Evolutionary conservation across 192 early-diverging fungal species (phyloP).

Genomic region (Pilaira anomala): DNA sequence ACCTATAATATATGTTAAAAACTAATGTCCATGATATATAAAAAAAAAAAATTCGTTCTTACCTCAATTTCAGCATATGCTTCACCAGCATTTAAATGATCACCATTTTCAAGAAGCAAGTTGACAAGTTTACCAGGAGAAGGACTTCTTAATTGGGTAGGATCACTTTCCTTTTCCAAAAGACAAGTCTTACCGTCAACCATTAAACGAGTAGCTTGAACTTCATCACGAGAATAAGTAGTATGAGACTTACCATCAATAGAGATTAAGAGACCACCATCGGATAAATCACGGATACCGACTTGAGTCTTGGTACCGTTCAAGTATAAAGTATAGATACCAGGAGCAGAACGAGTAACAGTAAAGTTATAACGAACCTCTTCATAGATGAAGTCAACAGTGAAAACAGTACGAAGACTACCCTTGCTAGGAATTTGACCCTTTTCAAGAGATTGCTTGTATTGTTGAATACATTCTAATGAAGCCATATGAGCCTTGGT

Average conservation of each 20-base stretch:
- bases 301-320: slow-evolving; percentile 84
- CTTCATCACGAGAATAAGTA: slow-evolving; percentile 88
- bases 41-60: too few species aligned
- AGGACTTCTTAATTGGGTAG: slow-evolving; percentile 92
- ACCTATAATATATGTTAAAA: slow-evolving; percentile 47
- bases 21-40: too few species aligned
- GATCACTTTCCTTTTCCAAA: slow-evolving; percentile 96
- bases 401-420: slow-evolving; percentile 68
- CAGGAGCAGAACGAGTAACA: slow-evolving; percentile 75
- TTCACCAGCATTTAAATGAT: slow-evolving; percentile 84
- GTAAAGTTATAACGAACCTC: slow-evolving; percentile 89
- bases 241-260: slow-evolving; percentile 88
- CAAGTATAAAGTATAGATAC: slow-evolving; percentile 74
- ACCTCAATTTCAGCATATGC: slow-evolving; percentile 98
- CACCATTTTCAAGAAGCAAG: slow-evolving; percentile 89
- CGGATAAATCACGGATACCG: slow-evolving; percentile 80
- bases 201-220: slow-evolving; percentile 81
- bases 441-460: slow-evolving; percentile 81
- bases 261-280: slow-evolving; percentile 88
- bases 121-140: slow-evolving; percentile 97
- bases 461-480: slow-evolving; percentile 64
- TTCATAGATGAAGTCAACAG: slow-evolving; percentile 91
- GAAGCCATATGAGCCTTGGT: slow-evolving; percentile 76
- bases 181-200: slow-evolving; percentile 89
- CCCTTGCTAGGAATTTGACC: slow-evolving; percentile 85